A percentile compares a stretch with the other conserved stretches of the same genome.
phyloP scores from a whole-genome alignment of 1,284 basidiomycete genomes.

The Trichosporon asahii region DNA sequence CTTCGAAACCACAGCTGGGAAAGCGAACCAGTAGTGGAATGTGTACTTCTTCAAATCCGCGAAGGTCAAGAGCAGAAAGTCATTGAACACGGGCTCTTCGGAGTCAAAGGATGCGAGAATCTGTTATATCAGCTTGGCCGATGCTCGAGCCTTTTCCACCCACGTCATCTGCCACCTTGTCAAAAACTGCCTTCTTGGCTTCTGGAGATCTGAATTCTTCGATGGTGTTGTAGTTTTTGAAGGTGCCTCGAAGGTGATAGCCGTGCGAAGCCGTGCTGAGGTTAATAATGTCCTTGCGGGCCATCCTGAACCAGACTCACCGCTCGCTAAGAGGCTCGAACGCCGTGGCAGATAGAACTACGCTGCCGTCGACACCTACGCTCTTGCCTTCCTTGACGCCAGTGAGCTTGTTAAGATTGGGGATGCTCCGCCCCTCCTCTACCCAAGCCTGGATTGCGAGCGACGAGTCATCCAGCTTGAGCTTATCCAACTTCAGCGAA shows the following conservation, averaged over 20 bases:
- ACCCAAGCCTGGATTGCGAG: conserved; percentile 68
- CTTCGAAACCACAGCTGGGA: conserved; percentile 83
- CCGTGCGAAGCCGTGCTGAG: conserved; percentile 37
- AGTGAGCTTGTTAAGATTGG: conserved; percentile 55
- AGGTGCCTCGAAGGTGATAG: conserved; percentile 59
- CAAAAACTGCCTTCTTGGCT: conserved; percentile 74
- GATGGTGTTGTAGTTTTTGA: conserved; percentile 95
- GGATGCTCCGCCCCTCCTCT: conserved; percentile 65
- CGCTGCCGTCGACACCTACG: conserved; percentile 40
- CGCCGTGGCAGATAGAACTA: conserved; percentile 30
- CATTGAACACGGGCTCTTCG: conserved; percentile 57
- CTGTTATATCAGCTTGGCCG: conserved; percentile 20
- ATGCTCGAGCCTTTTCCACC: not conserved
- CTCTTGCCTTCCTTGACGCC: not conserved
- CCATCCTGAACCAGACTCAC: conserved; percentile 19
- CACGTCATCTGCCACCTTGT: conserved; percentile 63
- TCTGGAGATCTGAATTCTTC: conserved; percentile 90
- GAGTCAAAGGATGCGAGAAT: conserved; percentile 38
- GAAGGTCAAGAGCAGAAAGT: conserved; percentile 85
- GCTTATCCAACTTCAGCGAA: conserved; percentile 82
- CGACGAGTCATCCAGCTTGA: conserved; percentile 74
- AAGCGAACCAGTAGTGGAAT: conserved; percentile 97
- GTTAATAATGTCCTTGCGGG: not conserved
- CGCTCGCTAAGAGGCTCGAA: conserved; percentile 33
- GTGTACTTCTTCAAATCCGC: conserved; percentile 98